A percentile compares a stretch with the other conserved stretches of the same genome.
Conservation (phyloP, 1,284 basidiomycete species). For the Lentinula novae-zelandiae region DNA sequence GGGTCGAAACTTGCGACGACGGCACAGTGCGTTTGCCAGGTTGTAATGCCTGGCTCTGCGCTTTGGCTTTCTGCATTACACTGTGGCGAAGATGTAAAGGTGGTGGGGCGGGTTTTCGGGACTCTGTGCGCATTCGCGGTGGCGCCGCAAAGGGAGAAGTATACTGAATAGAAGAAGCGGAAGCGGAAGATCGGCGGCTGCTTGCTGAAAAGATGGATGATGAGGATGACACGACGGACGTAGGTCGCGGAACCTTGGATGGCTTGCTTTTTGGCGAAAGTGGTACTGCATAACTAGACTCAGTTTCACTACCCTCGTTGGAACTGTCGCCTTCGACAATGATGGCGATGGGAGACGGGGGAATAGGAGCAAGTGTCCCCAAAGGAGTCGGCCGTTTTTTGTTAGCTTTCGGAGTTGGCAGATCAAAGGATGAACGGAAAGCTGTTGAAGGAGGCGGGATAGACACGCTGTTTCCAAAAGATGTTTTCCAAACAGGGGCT, state of each 20-base stretch:
- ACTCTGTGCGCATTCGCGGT: slow-evolving; percentile 46
- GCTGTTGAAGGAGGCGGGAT: slow-evolving; percentile 39
- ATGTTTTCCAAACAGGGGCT: slow-evolving; percentile 49
- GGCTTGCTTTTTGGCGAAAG: slow-evolving; percentile 15
- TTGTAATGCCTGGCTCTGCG: slow-evolving; percentile 18
- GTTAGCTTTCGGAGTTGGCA: slow-evolving; percentile 42
- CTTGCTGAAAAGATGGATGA: slow-evolving; percentile 5
- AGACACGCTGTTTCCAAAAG: slow-evolving; percentile 30
- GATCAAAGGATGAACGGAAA: slow-evolving; percentile 48
- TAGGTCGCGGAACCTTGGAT: neutral
- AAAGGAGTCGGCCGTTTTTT: slow-evolving; percentile 60
- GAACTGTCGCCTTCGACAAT: slow-evolving; percentile 31
- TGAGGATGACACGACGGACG: neutral
- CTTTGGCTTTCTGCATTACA: slow-evolving; percentile 24
- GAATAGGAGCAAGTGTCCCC: slow-evolving; percentile 62
- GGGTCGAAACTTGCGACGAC: slow-evolving; percentile 27
- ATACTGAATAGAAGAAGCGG: slow-evolving; percentile 2
- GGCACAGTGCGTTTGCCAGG: slow-evolving; percentile 2
- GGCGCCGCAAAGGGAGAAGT: slow-evolving; percentile 24
- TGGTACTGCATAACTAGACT: slow-evolving; percentile 17
- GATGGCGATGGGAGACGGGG: slow-evolving; percentile 58
- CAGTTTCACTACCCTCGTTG: slow-evolving; percentile 14
- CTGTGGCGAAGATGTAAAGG: slow-evolving; percentile 47
- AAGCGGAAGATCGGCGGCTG: neutral
- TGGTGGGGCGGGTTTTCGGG: slow-evolving; percentile 49